A percentile compares a stretch with the other conserved stretches of the same genome.
phyloP scores from a whole-genome alignment of 129 eudicot genomes.

The Heracleum sosnowskyi region DNA sequence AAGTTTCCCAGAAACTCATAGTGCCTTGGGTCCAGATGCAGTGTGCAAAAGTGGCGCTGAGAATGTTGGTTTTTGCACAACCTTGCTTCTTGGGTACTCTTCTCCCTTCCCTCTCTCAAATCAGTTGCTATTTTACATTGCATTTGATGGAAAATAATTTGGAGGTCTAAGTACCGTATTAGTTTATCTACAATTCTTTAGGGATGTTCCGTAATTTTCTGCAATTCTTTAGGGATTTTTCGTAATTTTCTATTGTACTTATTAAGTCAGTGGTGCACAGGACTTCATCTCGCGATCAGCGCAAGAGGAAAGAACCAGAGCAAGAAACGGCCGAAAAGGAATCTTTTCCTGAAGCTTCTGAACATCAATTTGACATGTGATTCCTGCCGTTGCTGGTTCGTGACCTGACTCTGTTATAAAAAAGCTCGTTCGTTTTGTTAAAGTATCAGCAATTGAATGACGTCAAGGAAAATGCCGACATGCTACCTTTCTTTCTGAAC shows the following conservation, averaged over 20 bases:
- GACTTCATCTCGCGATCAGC: slow-evolving; percentile 19
- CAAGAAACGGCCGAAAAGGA: slow-evolving; percentile 20
- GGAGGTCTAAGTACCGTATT: background rate
- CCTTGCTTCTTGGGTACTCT: slow-evolving; percentile 54
- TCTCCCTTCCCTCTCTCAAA: background rate
- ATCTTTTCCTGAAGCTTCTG: slow-evolving; percentile 18
- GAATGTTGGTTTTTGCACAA: slow-evolving; percentile 26
- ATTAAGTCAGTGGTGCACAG: slow-evolving; percentile 12
- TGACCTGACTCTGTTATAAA: background rate
- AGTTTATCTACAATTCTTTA: background rate
- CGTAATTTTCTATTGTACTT: background rate
- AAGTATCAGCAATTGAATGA: background rate
- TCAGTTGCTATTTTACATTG: background rate
- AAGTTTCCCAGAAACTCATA: slow-evolving; percentile 16
- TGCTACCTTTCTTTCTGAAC: background rate
- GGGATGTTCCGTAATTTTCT: background rate
- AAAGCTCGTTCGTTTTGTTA: background rate
- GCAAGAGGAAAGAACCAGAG: slow-evolving; percentile 30
- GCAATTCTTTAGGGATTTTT: too few relatives aligned
- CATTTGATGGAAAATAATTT: background rate
- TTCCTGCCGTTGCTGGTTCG: background rate
- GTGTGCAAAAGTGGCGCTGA: slow-evolving; percentile 31
- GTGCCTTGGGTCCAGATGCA: slow-evolving; percentile 36
- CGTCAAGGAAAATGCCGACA: background rate
- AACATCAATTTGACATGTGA: slow-evolving; percentile 16